phyloP scores from a whole-genome alignment of 106 monocot genomes.

The Dactylorhiza incarnata region DNA sequence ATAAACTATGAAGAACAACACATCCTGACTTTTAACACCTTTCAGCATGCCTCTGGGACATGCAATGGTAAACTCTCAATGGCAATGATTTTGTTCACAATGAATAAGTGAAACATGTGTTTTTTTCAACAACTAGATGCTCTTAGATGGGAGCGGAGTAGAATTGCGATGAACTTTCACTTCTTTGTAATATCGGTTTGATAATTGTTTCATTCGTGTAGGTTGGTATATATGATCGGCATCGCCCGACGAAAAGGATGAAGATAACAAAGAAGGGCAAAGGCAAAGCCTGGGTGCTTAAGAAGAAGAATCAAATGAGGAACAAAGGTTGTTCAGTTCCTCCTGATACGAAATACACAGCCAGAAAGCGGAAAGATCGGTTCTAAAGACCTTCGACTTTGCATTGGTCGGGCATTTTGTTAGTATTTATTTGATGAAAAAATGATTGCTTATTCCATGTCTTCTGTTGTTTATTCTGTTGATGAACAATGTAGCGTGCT shows the following conservation, averaged over 20 bases:
- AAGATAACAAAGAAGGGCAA: constrained; percentile 54
- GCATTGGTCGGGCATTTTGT: too few species aligned
- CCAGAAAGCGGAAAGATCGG: constrained; percentile 60
- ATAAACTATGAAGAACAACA: too few species aligned
- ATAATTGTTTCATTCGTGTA: constrained; percentile 16
- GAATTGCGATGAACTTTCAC: too few species aligned
- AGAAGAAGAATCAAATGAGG: constrained; percentile 89
- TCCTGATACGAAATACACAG: constrained; percentile 79
- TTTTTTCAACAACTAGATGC: not conserved
- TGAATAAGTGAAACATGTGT: not conserved
- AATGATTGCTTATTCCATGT: too few species aligned
- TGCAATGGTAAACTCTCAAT: too few species aligned
- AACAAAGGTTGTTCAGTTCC: constrained; percentile 58
- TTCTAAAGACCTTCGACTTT: constrained; percentile 27
- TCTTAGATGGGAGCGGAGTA: too few species aligned
- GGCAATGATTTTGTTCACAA: not conserved
- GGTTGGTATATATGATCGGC: constrained; percentile 72
- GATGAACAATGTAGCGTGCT: too few species aligned
- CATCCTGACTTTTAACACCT: too few species aligned
- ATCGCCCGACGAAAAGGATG: constrained; percentile 56
- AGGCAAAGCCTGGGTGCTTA: constrained; percentile 76
- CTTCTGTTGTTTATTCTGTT: too few species aligned
- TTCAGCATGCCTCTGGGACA: too few species aligned
- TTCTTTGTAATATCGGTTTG: not conserved
- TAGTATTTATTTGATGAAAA: too few species aligned